A percentile compares a stretch with the other conserved stretches of the same genome.
Conservation (phyloP, 176 grass and related monocot genomes). For the Cocos nucifera region DNA sequence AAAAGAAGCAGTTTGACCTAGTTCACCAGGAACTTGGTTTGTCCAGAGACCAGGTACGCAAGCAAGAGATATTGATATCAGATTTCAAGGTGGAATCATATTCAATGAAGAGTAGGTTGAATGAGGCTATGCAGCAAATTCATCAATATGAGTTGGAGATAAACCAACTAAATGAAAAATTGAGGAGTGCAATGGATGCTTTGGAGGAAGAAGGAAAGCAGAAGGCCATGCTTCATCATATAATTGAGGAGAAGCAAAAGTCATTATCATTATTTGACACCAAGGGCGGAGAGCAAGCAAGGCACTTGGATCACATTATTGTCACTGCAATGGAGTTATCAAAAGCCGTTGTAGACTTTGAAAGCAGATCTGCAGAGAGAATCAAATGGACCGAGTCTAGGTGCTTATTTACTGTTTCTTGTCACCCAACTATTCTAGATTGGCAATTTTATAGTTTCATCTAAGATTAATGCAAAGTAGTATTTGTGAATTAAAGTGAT, state of each 20-base stretch:
- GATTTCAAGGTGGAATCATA: slow-evolving; percentile 48
- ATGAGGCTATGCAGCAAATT: slow-evolving; percentile 48
- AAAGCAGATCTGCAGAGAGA: slow-evolving; percentile 34
- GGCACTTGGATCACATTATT: slow-evolving; percentile 27
- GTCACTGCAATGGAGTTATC: slow-evolving; percentile 34
- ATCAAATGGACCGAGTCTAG: slow-evolving; percentile 42
- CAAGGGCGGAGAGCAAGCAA: slow-evolving; percentile 18
- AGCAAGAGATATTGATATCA: slow-evolving; percentile 43
- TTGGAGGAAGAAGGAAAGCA: slow-evolving; percentile 50
- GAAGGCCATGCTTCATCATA: slow-evolving; percentile 39
- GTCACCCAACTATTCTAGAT: neutral
- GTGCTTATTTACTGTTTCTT: slow-evolving; percentile 23
- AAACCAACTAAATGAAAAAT: slow-evolving; percentile 31
- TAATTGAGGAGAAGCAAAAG: slow-evolving; percentile 45
- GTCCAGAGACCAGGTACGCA: slow-evolving; percentile 44
- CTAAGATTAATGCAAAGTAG: no score
- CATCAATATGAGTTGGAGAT: slow-evolving; percentile 43
- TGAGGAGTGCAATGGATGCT: slow-evolving; percentile 28
- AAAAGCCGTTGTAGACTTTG: slow-evolving; percentile 41
- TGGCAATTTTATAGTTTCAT: neutral
- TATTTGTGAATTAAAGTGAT: no score
- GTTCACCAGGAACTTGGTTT: slow-evolving; percentile 46
- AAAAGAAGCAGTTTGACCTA: slow-evolving; percentile 62
- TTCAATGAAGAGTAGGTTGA: slow-evolving; percentile 44
- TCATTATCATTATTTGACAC: slow-evolving; percentile 11